Evolutionary conservation across 2,329 filamentous ascomycete species (phyloP), one percentile per base, ranked within the genome.

Genomic region (Byssothecium circinans): DNA sequence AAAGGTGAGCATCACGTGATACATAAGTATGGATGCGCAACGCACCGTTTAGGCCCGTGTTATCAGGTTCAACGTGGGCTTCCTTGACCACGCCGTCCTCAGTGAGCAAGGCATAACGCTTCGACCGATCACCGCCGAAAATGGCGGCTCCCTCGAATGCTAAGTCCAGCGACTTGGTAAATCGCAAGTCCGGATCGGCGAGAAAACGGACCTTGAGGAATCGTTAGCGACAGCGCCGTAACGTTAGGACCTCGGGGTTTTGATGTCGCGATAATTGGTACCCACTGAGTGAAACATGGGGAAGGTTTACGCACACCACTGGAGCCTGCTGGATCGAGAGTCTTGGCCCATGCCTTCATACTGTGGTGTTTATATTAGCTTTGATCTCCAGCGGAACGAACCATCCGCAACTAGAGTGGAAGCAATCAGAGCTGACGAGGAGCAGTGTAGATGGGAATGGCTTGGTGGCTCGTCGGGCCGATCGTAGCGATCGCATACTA

Each of bases 291-390:
- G n/a, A 20, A 37, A 7, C 7, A 37, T 11, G 18, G 18, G 17
- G n/a, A 11, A 20, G 35, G 27, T 42, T 17, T 30, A 80, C 87
- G 73, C 81, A 95, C 90, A 41, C 88, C 88, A 50, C 86, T 89
- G 69, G 84, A 80, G 59, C 82, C 81, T 5, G 80, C 76, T 10
- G 90, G 88, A 71, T 96, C 91, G 35, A 96, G 80, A 52, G 82
- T 78, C 54, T 87, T 82, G 38, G 76, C 85, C 91, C 91, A 96
- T 4, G 91, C 91, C 74, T 95, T 95, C 82, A 91, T 96, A 37
- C 89, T 94, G 53, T 19, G 22, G 53, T 19, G 22, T 25, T 23
- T 8, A 32, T 46, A 52, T 65, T 38, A 67, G 59, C 42, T 30
- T 23, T 14, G 7, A 17, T 30, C 12, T 5, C 11, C 22, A 36